These are phyloP conservation scores for Linaria vulgaris DNA, from an alignment of 257 asterid genomes.

Conservation along the genomic window DNA sequence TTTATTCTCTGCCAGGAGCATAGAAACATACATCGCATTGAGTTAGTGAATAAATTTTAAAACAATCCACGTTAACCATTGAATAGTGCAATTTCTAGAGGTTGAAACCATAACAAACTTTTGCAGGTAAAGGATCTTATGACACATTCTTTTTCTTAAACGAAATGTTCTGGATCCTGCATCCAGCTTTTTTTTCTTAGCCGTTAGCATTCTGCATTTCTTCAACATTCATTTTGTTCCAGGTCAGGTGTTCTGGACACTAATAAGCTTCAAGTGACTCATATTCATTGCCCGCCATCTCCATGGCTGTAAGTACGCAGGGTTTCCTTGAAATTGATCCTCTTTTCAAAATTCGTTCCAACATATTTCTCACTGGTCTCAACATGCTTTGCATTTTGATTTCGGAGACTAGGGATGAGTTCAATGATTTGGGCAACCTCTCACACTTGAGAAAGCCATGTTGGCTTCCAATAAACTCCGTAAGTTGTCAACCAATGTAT, in stretches of 20 bases:
- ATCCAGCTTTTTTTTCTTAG: conserved; percentile 16
- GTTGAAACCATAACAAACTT: background rate
- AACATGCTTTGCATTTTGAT: conserved; percentile 28
- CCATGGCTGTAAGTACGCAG: conserved; percentile 74
- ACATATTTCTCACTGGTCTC: conserved; percentile 21
- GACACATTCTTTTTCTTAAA: background rate
- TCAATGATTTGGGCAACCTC: conserved; percentile 44
- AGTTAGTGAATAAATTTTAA: too few relatives aligned
- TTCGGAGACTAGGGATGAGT: conserved; percentile 58
- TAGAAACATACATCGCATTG: too few relatives aligned
- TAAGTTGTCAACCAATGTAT: conserved; percentile 36
- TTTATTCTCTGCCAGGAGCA: conserved; percentile 2
- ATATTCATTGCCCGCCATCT: conserved; percentile 96
- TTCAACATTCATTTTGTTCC: conserved; percentile 20
- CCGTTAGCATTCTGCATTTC: conserved; percentile 1
- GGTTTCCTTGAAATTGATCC: conserved; percentile 8
- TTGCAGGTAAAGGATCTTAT: too few relatives aligned
- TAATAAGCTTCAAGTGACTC: conserved; percentile 75
- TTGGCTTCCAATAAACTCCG: conserved; percentile 84
- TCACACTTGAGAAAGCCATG: conserved; percentile 64
- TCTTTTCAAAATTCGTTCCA: conserved; percentile 5
- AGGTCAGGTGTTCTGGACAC: conserved; percentile 95
- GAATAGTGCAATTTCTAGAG: too few relatives aligned
- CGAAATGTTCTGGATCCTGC: background rate
- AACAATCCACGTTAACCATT: too few relatives aligned